Conservation (phyloP, 78 protist genomes). For the Trichosphaerium sp. region DNA sequence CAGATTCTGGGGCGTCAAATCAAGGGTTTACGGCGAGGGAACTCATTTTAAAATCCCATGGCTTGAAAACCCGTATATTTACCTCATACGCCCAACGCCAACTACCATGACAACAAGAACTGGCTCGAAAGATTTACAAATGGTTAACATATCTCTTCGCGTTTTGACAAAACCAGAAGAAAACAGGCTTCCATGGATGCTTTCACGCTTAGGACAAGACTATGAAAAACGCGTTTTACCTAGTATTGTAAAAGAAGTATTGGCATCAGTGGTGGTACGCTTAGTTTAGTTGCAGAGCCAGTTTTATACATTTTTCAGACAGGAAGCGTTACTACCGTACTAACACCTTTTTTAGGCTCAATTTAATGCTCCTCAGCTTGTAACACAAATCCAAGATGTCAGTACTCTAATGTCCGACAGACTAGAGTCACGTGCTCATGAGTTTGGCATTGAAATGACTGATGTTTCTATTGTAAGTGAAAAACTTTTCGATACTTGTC, state of each 20-base stretch:
- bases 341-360: too few species aligned
- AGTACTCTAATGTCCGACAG: slow-evolving; percentile 26
- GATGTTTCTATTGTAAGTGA: slow-evolving; percentile 82
- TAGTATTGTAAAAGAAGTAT: slow-evolving; percentile 83
- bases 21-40: slow-evolving; percentile 52
- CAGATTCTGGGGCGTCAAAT: slow-evolving; percentile 53
- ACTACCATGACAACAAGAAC: slow-evolving; percentile 62
- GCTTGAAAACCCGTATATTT: slow-evolving; percentile 70
- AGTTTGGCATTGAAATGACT: slow-evolving; percentile 75
- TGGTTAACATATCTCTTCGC: slow-evolving; percentile 81
- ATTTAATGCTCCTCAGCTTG: slow-evolving; percentile 89
- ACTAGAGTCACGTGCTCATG: slow-evolving; percentile 64
- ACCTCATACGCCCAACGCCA: slow-evolving; percentile 72
- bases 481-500: not conserved
- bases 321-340: too few species aligned
- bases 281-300: too few species aligned
- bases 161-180: slow-evolving; percentile 68
- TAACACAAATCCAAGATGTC: slow-evolving; percentile 74
- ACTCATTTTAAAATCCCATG: slow-evolving; percentile 69
- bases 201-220: slow-evolving; percentile 72
- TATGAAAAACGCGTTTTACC: slow-evolving; percentile 85
- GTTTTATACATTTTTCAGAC: too few species aligned
- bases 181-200: slow-evolving; percentile 31
- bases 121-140: slow-evolving; percentile 81
- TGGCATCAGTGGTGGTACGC: slow-evolving; percentile 80